These are phyloP conservation scores for Elsinoe fawcettii DNA, from an alignment of 2,329 filamentous ascomycete genomes.

Conservation along the genomic window DNA sequence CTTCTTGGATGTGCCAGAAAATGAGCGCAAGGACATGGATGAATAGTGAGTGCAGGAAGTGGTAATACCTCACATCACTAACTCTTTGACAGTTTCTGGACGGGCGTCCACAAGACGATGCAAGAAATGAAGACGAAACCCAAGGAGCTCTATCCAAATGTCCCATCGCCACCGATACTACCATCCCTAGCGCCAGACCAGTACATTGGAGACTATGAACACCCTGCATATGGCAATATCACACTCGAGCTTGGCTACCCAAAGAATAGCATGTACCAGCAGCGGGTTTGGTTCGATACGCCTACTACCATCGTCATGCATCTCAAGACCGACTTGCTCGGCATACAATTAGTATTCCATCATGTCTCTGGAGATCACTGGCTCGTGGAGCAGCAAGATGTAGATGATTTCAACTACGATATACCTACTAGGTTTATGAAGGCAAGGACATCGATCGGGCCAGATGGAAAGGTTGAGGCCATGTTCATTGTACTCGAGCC, in stretches of 20 bases:
- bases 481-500: slow-evolving; percentile 13
- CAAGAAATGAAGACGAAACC: slow-evolving; percentile 3
- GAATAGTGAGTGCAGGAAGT: slow-evolving; percentile 12
- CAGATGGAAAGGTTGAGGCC: slow-evolving; percentile 16
- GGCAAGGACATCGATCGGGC: slow-evolving; percentile 17
- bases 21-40: slow-evolving; percentile 15
- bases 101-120: neutral
- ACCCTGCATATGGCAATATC: slow-evolving; percentile 17
- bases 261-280: neutral
- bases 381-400: slow-evolving; percentile 13
- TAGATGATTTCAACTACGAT: neutral
- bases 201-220: slow-evolving; percentile 17
- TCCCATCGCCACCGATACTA: slow-evolving; percentile 2
- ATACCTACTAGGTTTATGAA: slow-evolving; percentile 11
- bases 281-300: neutral
- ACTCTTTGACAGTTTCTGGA: slow-evolving; percentile 1
- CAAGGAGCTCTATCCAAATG: slow-evolving; percentile 12
- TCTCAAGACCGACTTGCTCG: neutral
- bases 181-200: slow-evolving; percentile 14
- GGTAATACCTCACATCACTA: neutral
- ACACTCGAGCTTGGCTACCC: slow-evolving; percentile 13
- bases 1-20: slow-evolving; percentile 14
- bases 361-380: slow-evolving; percentile 19
- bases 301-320: slow-evolving; percentile 13
- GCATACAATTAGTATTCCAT: slow-evolving; percentile 13